Percentiles rank a stretch among this genome's conserved stretches.
Evolutionary conservation across 1,139 yeast genomes (phyloP).

Genomic region (Geotrichum reessii): DNA sequence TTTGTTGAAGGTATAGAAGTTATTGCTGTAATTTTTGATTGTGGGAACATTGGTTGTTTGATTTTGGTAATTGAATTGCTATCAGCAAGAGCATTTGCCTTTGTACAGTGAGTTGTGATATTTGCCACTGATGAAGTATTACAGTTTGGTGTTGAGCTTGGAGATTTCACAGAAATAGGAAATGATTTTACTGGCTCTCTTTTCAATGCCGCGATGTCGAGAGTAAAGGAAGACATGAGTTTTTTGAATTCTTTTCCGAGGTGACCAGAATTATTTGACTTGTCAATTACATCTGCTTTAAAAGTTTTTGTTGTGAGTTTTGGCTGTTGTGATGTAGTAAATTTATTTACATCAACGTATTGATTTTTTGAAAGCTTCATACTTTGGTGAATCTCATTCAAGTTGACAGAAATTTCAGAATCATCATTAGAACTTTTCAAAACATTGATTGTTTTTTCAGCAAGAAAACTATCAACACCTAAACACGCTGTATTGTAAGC

Average conservation of each 20-base stretch:
- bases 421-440: no score
- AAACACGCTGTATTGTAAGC: no score
- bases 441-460: no score
- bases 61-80: background rate
- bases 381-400: background rate
- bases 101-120: background rate
- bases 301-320: background rate
- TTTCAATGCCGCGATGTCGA: background rate
- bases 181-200: background rate
- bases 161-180: background rate
- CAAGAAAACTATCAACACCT: no score
- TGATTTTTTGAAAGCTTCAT: background rate
- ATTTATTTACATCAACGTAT: no score
- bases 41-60: background rate
- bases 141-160: background rate
- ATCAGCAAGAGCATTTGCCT: background rate
- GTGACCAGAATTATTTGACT: background rate
- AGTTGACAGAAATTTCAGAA: background rate
- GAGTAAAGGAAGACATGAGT: background rate
- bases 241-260: background rate
- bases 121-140: background rate
- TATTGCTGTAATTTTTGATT: background rate
- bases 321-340: background rate
- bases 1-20: background rate
- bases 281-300: background rate